Conservation (phyloP, 768 basidiomycete genomes). For the Daedalea quercina region DNA sequence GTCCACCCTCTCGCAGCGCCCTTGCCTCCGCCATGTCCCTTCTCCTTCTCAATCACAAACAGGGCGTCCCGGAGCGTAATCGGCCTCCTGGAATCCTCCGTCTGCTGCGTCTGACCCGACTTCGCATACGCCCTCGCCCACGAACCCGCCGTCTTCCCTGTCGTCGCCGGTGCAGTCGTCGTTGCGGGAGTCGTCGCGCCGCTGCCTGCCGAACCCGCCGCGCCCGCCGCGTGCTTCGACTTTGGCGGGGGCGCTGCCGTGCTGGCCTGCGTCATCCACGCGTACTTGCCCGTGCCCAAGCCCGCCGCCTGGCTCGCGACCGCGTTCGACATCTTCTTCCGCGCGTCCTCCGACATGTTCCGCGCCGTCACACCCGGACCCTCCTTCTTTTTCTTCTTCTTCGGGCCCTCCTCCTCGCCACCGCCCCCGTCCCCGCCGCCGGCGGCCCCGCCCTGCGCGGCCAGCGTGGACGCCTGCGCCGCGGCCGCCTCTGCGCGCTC, state of each 20-base stretch:
- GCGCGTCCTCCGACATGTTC: slow-evolving; percentile 88
- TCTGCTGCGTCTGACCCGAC: slow-evolving; percentile 26
- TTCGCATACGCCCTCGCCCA: slow-evolving; percentile 60
- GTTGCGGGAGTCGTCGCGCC: slow-evolving; percentile 26
- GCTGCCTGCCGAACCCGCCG: slow-evolving; percentile 17
- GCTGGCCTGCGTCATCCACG: slow-evolving; percentile 79
- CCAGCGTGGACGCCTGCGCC: slow-evolving; percentile 58
- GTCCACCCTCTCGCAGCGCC: slow-evolving; percentile 71
- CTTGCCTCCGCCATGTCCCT: slow-evolving; percentile 76
- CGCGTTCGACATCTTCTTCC: slow-evolving; percentile 88
- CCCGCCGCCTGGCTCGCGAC: slow-evolving; percentile 89
- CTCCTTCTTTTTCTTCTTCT: slow-evolving; percentile 77
- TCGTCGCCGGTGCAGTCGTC: slow-evolving; percentile 30
- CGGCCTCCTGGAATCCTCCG: slow-evolving; percentile 51
- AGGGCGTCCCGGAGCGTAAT: slow-evolving; percentile 77
- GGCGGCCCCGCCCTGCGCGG: slow-evolving; percentile 39
- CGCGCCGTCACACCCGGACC: slow-evolving; percentile 79
- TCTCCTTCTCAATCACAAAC: slow-evolving; percentile 80
- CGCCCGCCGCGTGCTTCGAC: slow-evolving; percentile 22
- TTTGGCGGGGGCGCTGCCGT: slow-evolving; percentile 34
- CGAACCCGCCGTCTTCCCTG: slow-evolving; percentile 28
- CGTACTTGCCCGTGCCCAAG: slow-evolving; percentile 64
- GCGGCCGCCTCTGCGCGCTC: slow-evolving; percentile 69
- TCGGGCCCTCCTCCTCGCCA: slow-evolving; percentile 46
- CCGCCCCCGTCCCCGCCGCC: slow-evolving; percentile 30